Base-by-base conservation (phyloP, 257 asterid species). In the Petrea volubilis region DNA sequence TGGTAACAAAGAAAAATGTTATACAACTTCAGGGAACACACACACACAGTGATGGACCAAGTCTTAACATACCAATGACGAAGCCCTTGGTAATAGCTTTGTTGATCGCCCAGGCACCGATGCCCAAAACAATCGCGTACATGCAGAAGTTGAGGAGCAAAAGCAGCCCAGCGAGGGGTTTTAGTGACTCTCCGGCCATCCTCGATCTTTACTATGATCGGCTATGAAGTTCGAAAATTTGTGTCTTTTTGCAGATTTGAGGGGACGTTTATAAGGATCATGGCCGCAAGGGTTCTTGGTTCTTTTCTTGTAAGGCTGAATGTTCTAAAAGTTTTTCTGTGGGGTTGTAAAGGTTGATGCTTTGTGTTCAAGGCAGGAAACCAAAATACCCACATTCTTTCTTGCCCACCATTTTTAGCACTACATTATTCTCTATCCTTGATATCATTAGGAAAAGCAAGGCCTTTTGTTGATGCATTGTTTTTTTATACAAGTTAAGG, bases 111-210 rank as follows among this genome's bases (percentile, higher is more conserved):
- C 98, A 94, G 24, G 83, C 77, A 29, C 91, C 97, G 52, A 94
- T 91, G n/a, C 96, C 92, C 66, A 94, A 52, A 43, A 94, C 80
- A 38, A 89, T 49, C 7, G 71, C 78, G 60, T 85, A 91, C 99
- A 94, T 89, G 87, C 97, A 89, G 69, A 94, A 94, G 80, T 94
- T 91, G 72, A 94, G 99, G 65, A 70, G 57, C 67, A 89, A 66
- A 77, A 94, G 95, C 23, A 89, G 73, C 23, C 86, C 84, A 2
- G 98, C 97, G 0, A 83, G 84, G 6, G 88, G 77, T 68, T 74
- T 86, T 58, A 87, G 76, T 74, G 67, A 81, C 28, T 49, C 82
- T 27, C 76, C 82, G 9, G 96, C 86, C 98, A 91, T 91, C 28
- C 6, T n/a, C n/a, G 38, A n/a, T 52, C 9, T 38, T 38, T 31